Evolutionary conservation across 2,329 filamentous ascomycete species (phyloP).

Genomic region (Fusarium continuum): DNA sequence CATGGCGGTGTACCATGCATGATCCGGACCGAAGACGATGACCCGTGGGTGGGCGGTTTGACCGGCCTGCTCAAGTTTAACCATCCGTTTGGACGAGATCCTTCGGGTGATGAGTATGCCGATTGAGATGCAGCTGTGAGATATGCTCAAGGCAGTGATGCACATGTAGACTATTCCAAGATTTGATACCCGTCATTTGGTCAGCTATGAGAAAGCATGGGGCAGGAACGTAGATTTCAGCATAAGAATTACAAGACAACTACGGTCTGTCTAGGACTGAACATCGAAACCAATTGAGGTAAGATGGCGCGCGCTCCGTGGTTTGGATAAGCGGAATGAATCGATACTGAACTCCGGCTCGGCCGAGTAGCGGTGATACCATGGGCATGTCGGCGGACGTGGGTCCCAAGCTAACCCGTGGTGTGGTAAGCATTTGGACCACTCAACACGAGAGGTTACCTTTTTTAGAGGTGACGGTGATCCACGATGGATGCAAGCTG

Average conservation of each 20-base stretch:
- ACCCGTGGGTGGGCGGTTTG: conserved; percentile 95
- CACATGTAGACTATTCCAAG: conserved; percentile 5
- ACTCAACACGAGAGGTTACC: conserved; percentile 6
- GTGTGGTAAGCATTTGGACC: conserved; percentile 6
- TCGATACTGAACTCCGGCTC: conserved; percentile 3
- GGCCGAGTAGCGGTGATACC: conserved; percentile 10
- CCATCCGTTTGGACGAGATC: conserved; percentile 80
- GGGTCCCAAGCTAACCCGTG: not conserved
- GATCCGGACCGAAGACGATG: conserved; percentile 79
- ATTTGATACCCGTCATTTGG: conserved; percentile 31
- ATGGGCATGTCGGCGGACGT: not conserved
- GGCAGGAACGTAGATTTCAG: not conserved
- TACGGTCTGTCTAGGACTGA: conserved; percentile 4
- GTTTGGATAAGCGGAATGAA: not conserved
- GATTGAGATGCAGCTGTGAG: conserved; percentile 32
- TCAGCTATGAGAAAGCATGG: not conserved
- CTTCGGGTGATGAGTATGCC: conserved; percentile 43
- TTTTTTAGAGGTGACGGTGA: not conserved
- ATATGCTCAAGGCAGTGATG: not conserved
- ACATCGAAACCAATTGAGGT: not conserved
- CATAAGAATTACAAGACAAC: not conserved
- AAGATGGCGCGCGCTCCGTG: not conserved
- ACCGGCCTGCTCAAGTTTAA: conserved; percentile 97
- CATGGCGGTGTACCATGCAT: conserved; percentile 90
- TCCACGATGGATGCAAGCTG: conserved; percentile 14